Conservation (phyloP, 139 green algal genomes). For the Chlorella sp. region DNA sequence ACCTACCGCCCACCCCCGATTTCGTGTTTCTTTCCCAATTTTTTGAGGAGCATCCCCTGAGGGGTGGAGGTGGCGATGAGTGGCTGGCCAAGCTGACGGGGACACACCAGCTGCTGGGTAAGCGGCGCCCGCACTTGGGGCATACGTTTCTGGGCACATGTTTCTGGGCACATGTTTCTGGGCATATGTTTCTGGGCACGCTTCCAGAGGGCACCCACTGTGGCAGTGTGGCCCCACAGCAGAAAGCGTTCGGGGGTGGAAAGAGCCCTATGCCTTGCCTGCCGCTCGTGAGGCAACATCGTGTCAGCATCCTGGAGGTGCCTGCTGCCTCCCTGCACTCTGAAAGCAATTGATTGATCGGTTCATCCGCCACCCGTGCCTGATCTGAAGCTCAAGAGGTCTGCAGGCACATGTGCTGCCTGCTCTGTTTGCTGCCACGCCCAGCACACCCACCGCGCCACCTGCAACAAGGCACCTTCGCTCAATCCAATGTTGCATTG, state of each 20-base stretch:
- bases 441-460: background rate
- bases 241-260: no score
- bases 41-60: background rate
- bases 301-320: no score
- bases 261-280: background rate
- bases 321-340: no score
- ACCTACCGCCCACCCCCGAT: constrained; percentile 15
- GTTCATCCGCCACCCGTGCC: no score
- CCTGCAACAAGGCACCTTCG: background rate
- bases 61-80: background rate
- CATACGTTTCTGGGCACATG: no score
- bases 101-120: background rate
- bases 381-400: background rate
- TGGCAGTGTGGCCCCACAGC: no score
- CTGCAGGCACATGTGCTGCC: background rate
- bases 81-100: constrained; percentile 8
- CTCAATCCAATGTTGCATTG: background rate
- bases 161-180: no score
- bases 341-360: no score
- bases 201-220: no score
- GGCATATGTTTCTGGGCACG: background rate
- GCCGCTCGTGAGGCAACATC: background rate
- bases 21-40: background rate
- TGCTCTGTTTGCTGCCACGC: background rate
- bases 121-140: no score